Conservation (phyloP, 768 basidiomycete genomes). For the Phaffia tasmanica region DNA sequence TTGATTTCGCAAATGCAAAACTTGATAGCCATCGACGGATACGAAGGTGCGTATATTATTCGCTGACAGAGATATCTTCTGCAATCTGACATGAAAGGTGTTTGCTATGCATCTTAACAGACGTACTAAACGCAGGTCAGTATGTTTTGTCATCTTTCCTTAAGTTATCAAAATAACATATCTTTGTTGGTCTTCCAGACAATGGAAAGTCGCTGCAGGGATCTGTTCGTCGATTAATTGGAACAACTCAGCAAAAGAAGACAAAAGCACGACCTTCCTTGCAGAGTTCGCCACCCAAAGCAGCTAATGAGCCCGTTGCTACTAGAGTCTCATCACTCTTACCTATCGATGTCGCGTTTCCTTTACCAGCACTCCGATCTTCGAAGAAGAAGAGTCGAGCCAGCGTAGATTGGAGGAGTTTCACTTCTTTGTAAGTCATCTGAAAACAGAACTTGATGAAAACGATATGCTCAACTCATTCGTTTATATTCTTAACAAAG, state of each 20-base stretch:
- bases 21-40: conserved; percentile 13
- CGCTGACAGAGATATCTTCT: not conserved
- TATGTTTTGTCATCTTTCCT: not conserved
- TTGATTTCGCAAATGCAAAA: not conserved
- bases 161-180: too few species aligned
- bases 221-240: conserved; percentile 16
- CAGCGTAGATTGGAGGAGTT: conserved; percentile 19
- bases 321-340: not conserved
- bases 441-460: too few species aligned
- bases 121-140: not conserved
- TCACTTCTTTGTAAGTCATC: conserved; percentile 8
- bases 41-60: not conserved
- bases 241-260: not conserved
- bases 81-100: not conserved
- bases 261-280: not conserved
- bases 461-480: too few species aligned
- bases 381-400: conserved; percentile 17
- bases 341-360: not conserved
- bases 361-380: not conserved
- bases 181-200: not conserved
- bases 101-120: not conserved
- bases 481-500: too few species aligned
- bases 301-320: not conserved
- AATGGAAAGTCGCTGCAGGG: conserved; percentile 17
- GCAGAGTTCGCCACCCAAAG: not conserved